Percentiles rank a stretch among this genome's conserved stretches.
Conservation (phyloP, 306 rosid genomes). For the Ormosia semicastrata region DNA sequence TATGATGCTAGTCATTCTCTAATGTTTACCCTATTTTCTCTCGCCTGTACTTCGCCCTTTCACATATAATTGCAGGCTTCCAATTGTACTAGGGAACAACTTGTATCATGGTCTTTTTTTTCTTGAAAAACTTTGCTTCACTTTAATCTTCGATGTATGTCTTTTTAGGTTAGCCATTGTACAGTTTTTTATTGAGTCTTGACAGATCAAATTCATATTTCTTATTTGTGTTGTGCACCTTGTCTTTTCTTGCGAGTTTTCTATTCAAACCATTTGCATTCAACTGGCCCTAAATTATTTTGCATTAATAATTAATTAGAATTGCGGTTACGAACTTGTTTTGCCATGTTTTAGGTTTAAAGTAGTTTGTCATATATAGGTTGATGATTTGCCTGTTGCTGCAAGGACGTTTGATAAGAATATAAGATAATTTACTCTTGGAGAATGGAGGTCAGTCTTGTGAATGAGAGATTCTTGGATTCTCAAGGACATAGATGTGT, state of each 20-base stretch:
- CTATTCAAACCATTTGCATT: neutral
- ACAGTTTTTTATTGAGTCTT: constrained; percentile 42
- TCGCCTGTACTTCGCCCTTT: neutral
- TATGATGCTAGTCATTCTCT: neutral
- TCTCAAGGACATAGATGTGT: neutral
- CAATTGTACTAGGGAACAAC: constrained; percentile 27
- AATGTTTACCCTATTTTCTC: neutral
- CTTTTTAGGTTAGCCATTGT: constrained; percentile 41
- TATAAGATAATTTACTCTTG: neutral
- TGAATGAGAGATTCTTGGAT: neutral
- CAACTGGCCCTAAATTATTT: neutral
- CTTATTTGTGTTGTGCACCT: constrained; percentile 39
- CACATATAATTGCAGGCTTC: constrained; percentile 17
- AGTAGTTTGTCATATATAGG: neutral
- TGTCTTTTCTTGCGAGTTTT: neutral
- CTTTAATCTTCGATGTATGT: constrained; percentile 29
- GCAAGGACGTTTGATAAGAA: neutral
- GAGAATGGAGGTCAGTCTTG: neutral
- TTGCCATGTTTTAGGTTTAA: neutral
- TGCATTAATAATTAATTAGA: neutral
- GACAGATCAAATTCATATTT: constrained; percentile 33
- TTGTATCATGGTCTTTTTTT: constrained; percentile 24
- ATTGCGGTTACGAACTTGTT: neutral
- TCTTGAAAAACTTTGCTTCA: constrained; percentile 9
- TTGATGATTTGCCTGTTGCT: neutral